phyloP scores from a whole-genome alignment of 441 rosid genomes.

The Corymbia calophylla region DNA sequence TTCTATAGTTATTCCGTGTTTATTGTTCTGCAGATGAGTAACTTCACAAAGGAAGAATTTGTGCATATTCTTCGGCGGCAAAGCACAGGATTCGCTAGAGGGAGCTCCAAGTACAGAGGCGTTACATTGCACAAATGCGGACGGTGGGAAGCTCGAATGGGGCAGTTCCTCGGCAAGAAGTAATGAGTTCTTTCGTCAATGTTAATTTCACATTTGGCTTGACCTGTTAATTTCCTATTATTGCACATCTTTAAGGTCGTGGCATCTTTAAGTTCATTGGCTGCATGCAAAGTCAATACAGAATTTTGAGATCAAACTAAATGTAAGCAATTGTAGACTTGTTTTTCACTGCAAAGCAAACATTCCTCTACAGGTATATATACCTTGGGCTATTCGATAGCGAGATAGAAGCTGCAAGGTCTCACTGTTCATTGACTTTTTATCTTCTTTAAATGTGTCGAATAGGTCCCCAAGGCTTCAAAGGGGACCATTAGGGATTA shows the following conservation, averaged over 20 bases:
- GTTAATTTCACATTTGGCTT: background rate
- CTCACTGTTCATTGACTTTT: background rate
- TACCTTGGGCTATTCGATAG: slow-evolving; percentile 85
- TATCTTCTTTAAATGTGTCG: background rate
- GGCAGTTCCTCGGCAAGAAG: slow-evolving; percentile 91
- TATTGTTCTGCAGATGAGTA: slow-evolving; percentile 40
- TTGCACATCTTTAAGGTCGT: background rate
- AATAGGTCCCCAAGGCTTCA: background rate
- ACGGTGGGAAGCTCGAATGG: slow-evolving; percentile 93
- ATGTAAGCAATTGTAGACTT: background rate
- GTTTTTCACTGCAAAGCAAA: background rate
- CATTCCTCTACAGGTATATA: slow-evolving; percentile 58
- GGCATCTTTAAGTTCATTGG: background rate
- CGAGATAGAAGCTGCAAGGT: slow-evolving; percentile 96
- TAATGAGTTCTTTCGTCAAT: slow-evolving; percentile 13
- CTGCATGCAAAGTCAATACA: background rate
- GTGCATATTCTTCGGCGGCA: slow-evolving; percentile 77
- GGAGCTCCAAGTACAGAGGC: slow-evolving; percentile 80
- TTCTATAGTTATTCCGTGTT: background rate
- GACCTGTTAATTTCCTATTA: background rate
- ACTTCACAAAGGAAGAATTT: slow-evolving; percentile 75
- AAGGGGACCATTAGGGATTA: background rate
- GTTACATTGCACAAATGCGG: slow-evolving; percentile 92
- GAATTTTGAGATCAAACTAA: background rate
- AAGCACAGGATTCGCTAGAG: slow-evolving; percentile 78